Conservation (phyloP, 169 alveolate species). For the Plasmodium fragile region DNA sequence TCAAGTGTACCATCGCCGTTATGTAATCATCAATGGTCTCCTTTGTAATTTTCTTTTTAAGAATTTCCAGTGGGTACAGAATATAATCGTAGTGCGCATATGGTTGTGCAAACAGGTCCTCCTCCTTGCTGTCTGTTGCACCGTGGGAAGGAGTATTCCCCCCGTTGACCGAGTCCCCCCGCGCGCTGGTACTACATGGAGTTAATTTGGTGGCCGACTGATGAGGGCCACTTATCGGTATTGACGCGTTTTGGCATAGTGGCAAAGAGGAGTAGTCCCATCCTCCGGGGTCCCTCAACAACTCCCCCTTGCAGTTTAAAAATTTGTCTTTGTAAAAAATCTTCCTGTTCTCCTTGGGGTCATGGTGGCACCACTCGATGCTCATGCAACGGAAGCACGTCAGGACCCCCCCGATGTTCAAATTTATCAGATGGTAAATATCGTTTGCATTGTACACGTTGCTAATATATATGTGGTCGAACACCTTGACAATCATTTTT, state of each 20-base stretch:
- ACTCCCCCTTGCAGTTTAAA: constrained; percentile 14
- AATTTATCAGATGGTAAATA: constrained; percentile 21
- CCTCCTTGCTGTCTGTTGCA: not conserved
- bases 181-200: not conserved
- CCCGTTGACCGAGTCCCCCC: not conserved
- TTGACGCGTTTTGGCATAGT: not conserved
- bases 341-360: not conserved
- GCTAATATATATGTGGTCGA: constrained; percentile 55
- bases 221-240: not conserved
- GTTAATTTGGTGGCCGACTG: not conserved
- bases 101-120: not conserved
- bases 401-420: constrained; percentile 64
- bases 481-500: constrained; percentile 51
- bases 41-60: not conserved
- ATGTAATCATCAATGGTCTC: constrained; percentile 33
- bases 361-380: constrained; percentile 52
- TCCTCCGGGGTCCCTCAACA: not conserved
- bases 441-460: constrained; percentile 64
- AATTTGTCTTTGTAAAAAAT: constrained; percentile 47
- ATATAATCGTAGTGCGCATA: constrained; percentile 41
- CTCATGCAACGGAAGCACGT: constrained; percentile 53
- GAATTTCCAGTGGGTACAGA: constrained; percentile 21
- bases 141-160: not conserved
- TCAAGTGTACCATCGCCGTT: constrained; percentile 18
- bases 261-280: not conserved